Base-by-base conservation (phyloP, 1,284 basidiomycete species). In the Pseudozyma pruni region DNA sequence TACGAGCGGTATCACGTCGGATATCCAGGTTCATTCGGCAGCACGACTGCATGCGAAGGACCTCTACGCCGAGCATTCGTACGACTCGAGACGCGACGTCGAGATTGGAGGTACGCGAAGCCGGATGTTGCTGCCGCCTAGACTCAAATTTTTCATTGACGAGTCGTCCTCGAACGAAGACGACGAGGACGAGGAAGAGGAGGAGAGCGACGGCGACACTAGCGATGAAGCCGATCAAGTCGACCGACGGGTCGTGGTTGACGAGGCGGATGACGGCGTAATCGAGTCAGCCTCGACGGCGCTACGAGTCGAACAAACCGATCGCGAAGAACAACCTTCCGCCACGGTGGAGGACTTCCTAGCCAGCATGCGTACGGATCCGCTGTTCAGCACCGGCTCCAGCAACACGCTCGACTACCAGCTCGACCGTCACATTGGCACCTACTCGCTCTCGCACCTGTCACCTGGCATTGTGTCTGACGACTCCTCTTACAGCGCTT, bases 21-120 rank as follows among this genome's bases (percentile, higher is more conserved):
- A 53, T 8, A 47, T 68, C 11, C n/a, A 14, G 2, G 6, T 68
- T 2, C 56, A 68, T 27, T 68, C 63, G n/a, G 54, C 61, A 27
- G 22, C 32, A 13, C 40, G 27, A 9, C 37, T 64, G 19, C 27
- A 31, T 34, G 14, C 25, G 1, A 34, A 17, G 7, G 47, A 63
- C 9, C 2, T 63, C 13, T n/a, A 25, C 13, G 11, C 35, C 4
- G 1, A 8, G 10, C 9, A 41, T 5, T 5, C 27, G 16, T 16
- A 11, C 0, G 13, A 19, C 27, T n/a, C 25, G 29, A n/a, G 6
- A 29, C 22, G 34, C n/a, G 17, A 34, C 10, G 16, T 19, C 41
- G 4, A 31, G 10, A 25, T 37, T 11, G 56, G 56, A 8, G 56
- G 56, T 4, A 58, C 56, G 10, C 47, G 56, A 8, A 8, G 17